Evolutionary conservation across 2,329 filamentous ascomycete genomes (phyloP), one percentile per base, ranked within the genome.

Genomic region (Xylariaceae sp.): DNA sequence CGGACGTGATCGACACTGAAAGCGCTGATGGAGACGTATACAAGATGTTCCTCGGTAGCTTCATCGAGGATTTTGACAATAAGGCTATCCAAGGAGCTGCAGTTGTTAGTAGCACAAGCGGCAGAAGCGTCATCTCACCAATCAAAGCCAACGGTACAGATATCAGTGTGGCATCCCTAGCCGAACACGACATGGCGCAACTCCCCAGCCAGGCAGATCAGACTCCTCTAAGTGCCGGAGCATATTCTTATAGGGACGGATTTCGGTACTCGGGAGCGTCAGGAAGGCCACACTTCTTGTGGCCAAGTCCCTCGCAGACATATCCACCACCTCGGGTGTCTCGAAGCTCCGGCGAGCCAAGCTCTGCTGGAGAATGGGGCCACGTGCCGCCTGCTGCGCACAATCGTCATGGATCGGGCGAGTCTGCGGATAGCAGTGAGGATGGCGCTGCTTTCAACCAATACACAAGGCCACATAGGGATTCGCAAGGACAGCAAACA

Each of bases 1-100:
- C 54, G 61, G 67, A 69, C 33, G 46, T 70, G 20, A 64, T 69
- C 16, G 68, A 69, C 27, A 64, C 60, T 0, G 67, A 69, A 20
- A 62, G 48, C 6, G 57, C 60, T 0, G 32, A 45, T 1, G 64
- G 64, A 0, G 62, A 70, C 32, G 51, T 69, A 10, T 64, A 69
- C 20, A 70, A 70, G 35, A 69, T 70, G 67, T 63, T 69, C 10
- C 47, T 69, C 2, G 67, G 67, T 7, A 69, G 67, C 23, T 39
- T 59, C 6, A 10, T 52, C 27, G 48, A 48, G 23, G 40, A 52
- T 6, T 51, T 48, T 4, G 56, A 58, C 23, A 53, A 54, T 27
- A 54, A 54, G 29, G 33, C 45, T 9, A 54, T 54, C 20, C 51
- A 50, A 29, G 51, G 51, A 3, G 46, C 51, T 6, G 26, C 44